Evolutionary conservation across 345 rosid genomes (phyloP).

Genomic region (Salix arbutifolia): DNA sequence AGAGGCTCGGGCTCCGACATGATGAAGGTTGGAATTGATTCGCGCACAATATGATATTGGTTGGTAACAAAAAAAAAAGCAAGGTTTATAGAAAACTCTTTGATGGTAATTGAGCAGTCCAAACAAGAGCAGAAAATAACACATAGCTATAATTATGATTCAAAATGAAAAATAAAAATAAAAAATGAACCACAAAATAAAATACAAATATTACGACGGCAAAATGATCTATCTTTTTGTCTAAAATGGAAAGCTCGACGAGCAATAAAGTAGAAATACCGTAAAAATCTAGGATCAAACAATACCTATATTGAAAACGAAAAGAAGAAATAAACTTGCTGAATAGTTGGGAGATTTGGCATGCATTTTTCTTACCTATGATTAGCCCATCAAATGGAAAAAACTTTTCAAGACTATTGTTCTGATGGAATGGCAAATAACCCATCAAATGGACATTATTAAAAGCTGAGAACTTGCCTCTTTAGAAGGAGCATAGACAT

Average conservation of each 20-base stretch:
- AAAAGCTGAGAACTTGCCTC: constrained; percentile 48
- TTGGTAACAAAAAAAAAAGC: neutral
- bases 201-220: neutral
- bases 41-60: neutral
- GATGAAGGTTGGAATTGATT: neutral
- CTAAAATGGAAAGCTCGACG: neutral
- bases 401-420: neutral
- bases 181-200: neutral
- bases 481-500: constrained; percentile 79
- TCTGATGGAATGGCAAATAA: neutral
- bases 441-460: too few species aligned
- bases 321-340: neutral
- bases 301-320: neutral
- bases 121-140: neutral
- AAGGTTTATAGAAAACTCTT: neutral
- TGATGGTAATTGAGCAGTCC: neutral
- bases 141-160: neutral
- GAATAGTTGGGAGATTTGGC: neutral
- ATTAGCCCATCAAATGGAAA: neutral
- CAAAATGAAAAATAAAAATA: neutral
- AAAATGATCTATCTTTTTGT: neutral
- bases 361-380: neutral
- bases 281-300: neutral
- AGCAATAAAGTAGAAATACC: neutral
- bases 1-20: neutral